Evolutionary conservation across 257 asterid genomes (phyloP), one percentile per base, ranked within the genome.

Genomic region (Nicotiana attenuata): DNA sequence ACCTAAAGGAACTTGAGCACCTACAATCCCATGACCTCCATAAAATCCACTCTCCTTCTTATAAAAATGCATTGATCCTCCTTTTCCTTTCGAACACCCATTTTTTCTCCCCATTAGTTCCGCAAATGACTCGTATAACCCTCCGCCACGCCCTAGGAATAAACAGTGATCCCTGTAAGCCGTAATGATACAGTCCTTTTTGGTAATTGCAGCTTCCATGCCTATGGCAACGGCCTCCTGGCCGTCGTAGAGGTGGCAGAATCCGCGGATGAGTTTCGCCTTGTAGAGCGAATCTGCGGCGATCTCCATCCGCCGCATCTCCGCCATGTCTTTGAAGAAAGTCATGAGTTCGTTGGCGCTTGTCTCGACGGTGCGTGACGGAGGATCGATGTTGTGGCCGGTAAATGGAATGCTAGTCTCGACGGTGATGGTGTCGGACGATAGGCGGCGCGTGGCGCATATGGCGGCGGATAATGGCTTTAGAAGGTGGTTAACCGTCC

Each of bases 1-100:
- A 1, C 99, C 99, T 81, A 96, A 86, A 1, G 99, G 98, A 63
- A 96, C 88, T 87, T 96, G 99, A 0, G 98, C 99, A 28, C 99
- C 99, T 2, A 96, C 99, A 52, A 96, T 96, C 61, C 98, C 99
- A 76, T 96, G 99, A 3, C 99, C 99, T 10, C 99, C 99, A 50
- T 90, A 96, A 85, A 96, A 96, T 29, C 96, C 97, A 10, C 80
- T 88, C 7, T 92, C 97, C 91, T 94, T 96, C 90, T 91, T 92
- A 65, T 96, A 94, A 47, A 96, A 92, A 82, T 96, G 99, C 99
- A 96, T 96, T 68, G 99, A 96, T 4, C 99, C 98, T 7, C 99
- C 99, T 81, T 94, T 96, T 85, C 99, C 99, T 82, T 90, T 91
- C 1, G 97, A 93, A 76, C 98, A 93, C 81, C 99, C 99, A 10